phyloP scores from a whole-genome alignment of 2,329 filamentous ascomycete species.

The Exserohilum turcica region DNA sequence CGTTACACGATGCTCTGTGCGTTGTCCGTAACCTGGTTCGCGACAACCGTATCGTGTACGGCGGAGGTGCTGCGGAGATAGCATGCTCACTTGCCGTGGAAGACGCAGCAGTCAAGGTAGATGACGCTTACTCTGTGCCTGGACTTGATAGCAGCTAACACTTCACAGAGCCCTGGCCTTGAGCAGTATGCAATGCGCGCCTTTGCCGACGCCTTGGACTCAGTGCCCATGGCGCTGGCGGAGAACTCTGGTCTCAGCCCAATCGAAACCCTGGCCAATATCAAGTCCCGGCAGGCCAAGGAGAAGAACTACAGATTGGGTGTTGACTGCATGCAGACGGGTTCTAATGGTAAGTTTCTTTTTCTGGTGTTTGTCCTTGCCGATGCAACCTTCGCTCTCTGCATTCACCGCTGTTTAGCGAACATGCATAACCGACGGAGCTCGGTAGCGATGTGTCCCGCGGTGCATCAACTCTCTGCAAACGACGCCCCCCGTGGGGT shows the following conservation, averaged over 20 bases:
- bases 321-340: conserved; percentile 96
- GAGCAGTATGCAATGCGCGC: conserved; percentile 99
- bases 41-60: conserved; percentile 97
- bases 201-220: conserved; percentile 92
- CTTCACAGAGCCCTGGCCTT: conserved; percentile 77
- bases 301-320: conserved; percentile 78
- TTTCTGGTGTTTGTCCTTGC: conserved; percentile 5
- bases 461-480: conserved; percentile 22
- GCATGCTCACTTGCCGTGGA: conserved; percentile 96
- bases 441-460: conserved; percentile 22
- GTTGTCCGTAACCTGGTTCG: conserved; percentile 95
- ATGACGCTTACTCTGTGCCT: conserved; percentile 6
- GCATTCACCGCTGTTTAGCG: conserved; percentile 22
- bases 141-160: conserved; percentile 12
- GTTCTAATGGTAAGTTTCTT: conserved; percentile 72
- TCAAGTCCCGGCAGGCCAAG: conserved; percentile 97
- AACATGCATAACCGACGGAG: conserved; percentile 12
- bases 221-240: conserved; percentile 91
- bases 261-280: conserved; percentile 89
- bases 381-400: conserved; percentile 8
- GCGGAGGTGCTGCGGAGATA: conserved; percentile 94
- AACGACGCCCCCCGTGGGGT: conserved; percentile 29
- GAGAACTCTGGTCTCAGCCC: conserved; percentile 97
- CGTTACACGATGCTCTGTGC: conserved; percentile 94
- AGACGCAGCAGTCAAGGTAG: conserved; percentile 82